These are phyloP conservation scores for Poa annua DNA, from an alignment of 176 grass and related monocot species.

Conservation along the genomic window DNA sequence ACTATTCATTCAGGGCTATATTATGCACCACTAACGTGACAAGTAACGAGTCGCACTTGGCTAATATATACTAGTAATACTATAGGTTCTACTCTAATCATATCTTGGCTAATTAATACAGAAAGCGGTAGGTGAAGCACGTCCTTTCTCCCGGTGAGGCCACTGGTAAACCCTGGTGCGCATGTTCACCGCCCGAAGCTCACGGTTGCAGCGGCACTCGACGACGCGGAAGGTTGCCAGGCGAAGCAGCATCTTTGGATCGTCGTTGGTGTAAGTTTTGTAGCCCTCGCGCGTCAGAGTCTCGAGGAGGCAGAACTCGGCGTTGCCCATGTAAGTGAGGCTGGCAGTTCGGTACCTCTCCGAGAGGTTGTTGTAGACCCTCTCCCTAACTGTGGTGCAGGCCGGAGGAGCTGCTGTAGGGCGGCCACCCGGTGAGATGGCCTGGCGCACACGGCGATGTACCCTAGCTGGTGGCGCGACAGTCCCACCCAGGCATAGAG, in stretches of 20 bases:
- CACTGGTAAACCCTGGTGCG: no score
- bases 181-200: no score
- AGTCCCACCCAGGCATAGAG: slow-evolving; percentile 16
- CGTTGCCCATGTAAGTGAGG: slow-evolving; percentile 23
- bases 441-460: slow-evolving; percentile 23
- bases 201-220: no score
- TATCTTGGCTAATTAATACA: no score
- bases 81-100: no score
- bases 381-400: not conserved
- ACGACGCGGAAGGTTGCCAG: not conserved
- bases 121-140: no score
- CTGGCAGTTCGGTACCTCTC: not conserved
- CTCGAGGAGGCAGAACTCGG: slow-evolving; percentile 8
- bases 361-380: not conserved
- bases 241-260: not conserved
- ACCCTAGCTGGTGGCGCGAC: not conserved
- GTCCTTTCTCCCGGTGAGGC: no score
- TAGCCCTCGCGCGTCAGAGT: not conserved
- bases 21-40: no score
- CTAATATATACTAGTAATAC: no score
- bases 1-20: no score
- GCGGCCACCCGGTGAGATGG: not conserved
- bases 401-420: not conserved
- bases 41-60: no score
- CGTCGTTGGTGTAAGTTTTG: not conserved